Evolutionary conservation across 768 basidiomycete genomes (phyloP).

Genomic region (Exidia glandulosa): DNA sequence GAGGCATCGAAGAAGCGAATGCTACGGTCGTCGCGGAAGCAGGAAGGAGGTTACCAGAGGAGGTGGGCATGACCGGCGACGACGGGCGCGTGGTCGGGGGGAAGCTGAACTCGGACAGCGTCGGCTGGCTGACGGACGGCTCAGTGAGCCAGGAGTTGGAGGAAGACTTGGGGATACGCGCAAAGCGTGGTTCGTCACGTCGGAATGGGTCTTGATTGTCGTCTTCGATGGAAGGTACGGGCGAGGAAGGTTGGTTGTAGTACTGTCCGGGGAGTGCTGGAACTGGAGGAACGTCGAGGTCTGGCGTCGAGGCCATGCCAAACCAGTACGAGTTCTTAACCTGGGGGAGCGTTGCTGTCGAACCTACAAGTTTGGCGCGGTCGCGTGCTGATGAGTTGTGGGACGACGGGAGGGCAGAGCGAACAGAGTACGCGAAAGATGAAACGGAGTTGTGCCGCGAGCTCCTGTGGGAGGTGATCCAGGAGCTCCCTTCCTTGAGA

Average conservation of each 20-base stretch:
- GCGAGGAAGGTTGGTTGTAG: slow-evolving; percentile 36
- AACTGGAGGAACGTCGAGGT: slow-evolving; percentile 42
- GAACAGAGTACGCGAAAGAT: slow-evolving; percentile 64
- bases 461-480: slow-evolving; percentile 56
- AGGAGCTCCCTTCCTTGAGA: slow-evolving; percentile 66
- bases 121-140: slow-evolving; percentile 42
- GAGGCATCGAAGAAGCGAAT: slow-evolving; percentile 39
- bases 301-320: slow-evolving; percentile 30
- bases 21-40: slow-evolving; percentile 14
- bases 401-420: slow-evolving; percentile 33
- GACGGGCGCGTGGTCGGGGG: slow-evolving; percentile 31
- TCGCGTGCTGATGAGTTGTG: slow-evolving; percentile 26
- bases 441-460: slow-evolving; percentile 50
- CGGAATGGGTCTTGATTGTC: slow-evolving; percentile 57
- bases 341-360: slow-evolving; percentile 21
- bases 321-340: slow-evolving; percentile 57
- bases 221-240: slow-evolving; percentile 26
- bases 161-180: slow-evolving; percentile 42
- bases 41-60: slow-evolving; percentile 25
- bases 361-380: slow-evolving; percentile 23
- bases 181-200: slow-evolving; percentile 34
- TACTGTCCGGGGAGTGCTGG: slow-evolving; percentile 47
- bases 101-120: slow-evolving; percentile 60
- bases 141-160: slow-evolving; percentile 70
- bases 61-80: slow-evolving; percentile 8